phyloP scores from a whole-genome alignment of 78 protist genomes.

The Cavenderia fasciculata region DNA sequence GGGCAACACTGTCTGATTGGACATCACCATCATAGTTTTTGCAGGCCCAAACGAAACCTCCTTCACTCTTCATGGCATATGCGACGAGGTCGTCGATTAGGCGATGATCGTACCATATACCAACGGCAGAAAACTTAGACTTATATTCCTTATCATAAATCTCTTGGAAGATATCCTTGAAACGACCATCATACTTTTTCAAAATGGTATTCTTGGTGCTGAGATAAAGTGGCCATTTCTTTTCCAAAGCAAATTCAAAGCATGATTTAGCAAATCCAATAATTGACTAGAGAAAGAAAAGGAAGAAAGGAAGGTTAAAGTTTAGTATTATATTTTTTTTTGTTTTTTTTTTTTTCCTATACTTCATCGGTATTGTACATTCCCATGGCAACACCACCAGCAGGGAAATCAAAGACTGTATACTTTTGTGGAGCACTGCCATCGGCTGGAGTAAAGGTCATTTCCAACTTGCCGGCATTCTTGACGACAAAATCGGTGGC shows the following conservation, averaged over 20 bases:
- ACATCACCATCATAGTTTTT: constrained; percentile 99
- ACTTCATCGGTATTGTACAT: constrained; percentile 96
- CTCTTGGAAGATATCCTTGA: constrained; percentile 93
- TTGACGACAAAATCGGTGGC: constrained; percentile 90
- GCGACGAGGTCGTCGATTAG: constrained; percentile 98
- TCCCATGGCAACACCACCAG: constrained; percentile 93
- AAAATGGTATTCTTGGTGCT: constrained; percentile 95
- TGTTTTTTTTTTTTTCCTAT: no score
- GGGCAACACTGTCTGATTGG: constrained; percentile 95
- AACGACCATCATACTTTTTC: constrained; percentile 94
- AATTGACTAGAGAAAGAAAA: constrained; percentile 81
- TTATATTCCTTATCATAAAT: constrained; percentile 82
- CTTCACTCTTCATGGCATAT: constrained; percentile 81
- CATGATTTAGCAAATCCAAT: constrained; percentile 89
- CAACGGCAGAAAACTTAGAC: constrained; percentile 57
- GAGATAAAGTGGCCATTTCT: constrained; percentile 87
- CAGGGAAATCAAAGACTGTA: constrained; percentile 81
- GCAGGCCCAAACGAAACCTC: constrained; percentile 98
- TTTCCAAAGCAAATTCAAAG: constrained; percentile 81
- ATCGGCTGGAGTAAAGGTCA: constrained; percentile 83
- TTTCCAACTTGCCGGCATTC: constrained; percentile 81
- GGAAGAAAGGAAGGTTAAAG: no score
- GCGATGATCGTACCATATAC: constrained; percentile 95
- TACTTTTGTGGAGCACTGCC: constrained; percentile 67
- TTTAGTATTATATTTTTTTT: no score